These are phyloP conservation scores for Elaeagnus macrophylla DNA, from an alignment of 306 rosid genomes.

Conservation along the genomic window DNA sequence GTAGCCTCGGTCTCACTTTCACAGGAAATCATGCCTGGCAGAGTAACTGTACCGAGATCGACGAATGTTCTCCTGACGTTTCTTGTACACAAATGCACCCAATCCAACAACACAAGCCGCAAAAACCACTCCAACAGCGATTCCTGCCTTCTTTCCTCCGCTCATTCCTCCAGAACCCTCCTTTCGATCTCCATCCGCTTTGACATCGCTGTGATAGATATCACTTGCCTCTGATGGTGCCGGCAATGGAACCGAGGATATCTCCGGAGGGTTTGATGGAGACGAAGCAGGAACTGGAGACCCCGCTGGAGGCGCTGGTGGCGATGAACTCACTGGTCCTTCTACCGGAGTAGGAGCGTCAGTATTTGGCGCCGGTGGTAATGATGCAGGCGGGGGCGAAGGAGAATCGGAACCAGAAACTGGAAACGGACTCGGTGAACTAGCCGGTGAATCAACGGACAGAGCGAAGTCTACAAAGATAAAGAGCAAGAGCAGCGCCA, in stretches of 20 bases:
- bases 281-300: slow-evolving; percentile 16
- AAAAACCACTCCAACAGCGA: slow-evolving; percentile 48
- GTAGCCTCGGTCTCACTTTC: slow-evolving; percentile 2
- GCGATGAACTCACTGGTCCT: slow-evolving; percentile 22
- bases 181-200: not conserved
- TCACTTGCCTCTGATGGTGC: slow-evolving; percentile 1
- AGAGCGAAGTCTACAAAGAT: slow-evolving; percentile 17
- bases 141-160: slow-evolving; percentile 58
- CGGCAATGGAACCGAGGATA: not conserved
- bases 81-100: slow-evolving; percentile 62
- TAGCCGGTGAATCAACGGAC: slow-evolving; percentile 22
- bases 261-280: slow-evolving; percentile 7
- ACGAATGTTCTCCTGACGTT: slow-evolving; percentile 57
- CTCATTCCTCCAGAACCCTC: slow-evolving; percentile 40
- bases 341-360: slow-evolving; percentile 10
- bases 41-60: slow-evolving; percentile 44
- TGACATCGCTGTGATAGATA: slow-evolving; percentile 12
- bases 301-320: slow-evolving; percentile 24
- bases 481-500: slow-evolving; percentile 19
- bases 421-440: slow-evolving; percentile 31
- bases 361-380: slow-evolving; percentile 1
- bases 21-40: slow-evolving; percentile 56
- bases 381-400: not conserved
- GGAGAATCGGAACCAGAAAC: slow-evolving; percentile 10
- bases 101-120: slow-evolving; percentile 35